These are phyloP conservation scores for Lipomyces japonicus DNA, from an alignment of 805 yeast genomes.

Conservation along the genomic window DNA sequence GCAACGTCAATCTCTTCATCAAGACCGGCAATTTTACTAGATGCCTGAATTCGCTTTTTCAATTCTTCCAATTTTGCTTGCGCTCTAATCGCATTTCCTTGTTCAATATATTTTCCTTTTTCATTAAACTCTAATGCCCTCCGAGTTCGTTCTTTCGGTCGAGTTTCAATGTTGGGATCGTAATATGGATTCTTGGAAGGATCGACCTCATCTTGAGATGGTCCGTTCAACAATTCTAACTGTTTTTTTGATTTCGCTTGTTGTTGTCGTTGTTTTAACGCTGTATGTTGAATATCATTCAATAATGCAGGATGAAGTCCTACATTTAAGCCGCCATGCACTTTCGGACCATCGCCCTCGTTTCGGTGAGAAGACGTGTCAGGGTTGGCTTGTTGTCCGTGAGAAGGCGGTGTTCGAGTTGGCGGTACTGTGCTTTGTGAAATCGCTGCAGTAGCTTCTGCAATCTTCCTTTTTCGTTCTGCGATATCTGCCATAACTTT, in stretches of 20 bases:
- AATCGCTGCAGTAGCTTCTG: constrained; percentile 13
- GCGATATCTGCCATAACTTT: constrained; percentile 27
- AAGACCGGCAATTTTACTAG: constrained; percentile 42
- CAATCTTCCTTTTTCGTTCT: constrained; percentile 15
- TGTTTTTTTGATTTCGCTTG: constrained; percentile 9
- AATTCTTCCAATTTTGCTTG: constrained; percentile 40
- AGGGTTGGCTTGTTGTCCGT: background rate
- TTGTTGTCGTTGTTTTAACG: constrained; percentile 3
- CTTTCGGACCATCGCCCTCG: background rate
- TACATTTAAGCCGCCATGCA: constrained; percentile 33
- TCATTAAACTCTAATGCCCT: constrained; percentile 52
- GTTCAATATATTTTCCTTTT: constrained; percentile 59
- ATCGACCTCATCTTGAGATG: constrained; percentile 22
- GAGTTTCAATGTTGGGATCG: constrained; percentile 30
- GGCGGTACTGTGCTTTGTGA: constrained; percentile 4
- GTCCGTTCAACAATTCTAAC: constrained; percentile 11
- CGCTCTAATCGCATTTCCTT: constrained; percentile 50
- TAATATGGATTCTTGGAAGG: constrained; percentile 40
- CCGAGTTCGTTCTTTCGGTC: constrained; percentile 31
- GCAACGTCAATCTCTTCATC: constrained; percentile 52
- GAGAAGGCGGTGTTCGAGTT: background rate
- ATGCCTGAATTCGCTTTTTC: constrained; percentile 37
- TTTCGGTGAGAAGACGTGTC: constrained; percentile 1
- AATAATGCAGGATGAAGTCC: constrained; percentile 36
- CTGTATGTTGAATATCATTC: constrained; percentile 5